These are phyloP conservation scores for Geotrichum klebahnii DNA, from an alignment of 1,139 yeast species.

Conservation along the genomic window DNA sequence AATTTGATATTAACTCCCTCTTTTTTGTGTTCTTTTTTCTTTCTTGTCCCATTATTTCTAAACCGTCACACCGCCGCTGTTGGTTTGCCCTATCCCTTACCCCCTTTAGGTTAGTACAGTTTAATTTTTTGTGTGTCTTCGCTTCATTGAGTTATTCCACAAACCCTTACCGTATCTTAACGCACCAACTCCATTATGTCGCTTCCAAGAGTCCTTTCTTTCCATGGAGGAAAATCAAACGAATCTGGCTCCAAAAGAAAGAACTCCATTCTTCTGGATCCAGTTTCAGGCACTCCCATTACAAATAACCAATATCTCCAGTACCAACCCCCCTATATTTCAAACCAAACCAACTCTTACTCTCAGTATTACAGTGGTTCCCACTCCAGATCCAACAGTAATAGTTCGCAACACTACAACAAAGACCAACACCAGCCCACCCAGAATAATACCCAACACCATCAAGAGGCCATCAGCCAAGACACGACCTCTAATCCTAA, in stretches of 20 bases:
- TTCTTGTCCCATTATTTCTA: too few relatives aligned
- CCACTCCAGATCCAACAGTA: too few relatives aligned
- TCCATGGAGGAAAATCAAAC: not conserved
- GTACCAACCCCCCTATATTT: not conserved
- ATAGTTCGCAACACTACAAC: too few relatives aligned
- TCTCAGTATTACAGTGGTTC: not conserved
- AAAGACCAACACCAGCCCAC: too few relatives aligned
- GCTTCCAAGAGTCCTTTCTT: not conserved
- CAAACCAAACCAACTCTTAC: not conserved
- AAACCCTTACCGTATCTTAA: not conserved
- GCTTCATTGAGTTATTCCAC: not conserved
- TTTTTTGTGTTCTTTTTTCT: too few relatives aligned
- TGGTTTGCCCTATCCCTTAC: too few relatives aligned
- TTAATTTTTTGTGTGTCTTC: not conserved
- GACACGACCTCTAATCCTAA: not conserved
- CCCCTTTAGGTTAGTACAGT: too few relatives aligned
- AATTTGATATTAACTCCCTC: too few relatives aligned
- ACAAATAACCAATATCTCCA: not conserved
- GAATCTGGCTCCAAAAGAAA: too few relatives aligned
- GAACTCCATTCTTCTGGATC: too few relatives aligned
- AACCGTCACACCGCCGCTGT: too few relatives aligned
- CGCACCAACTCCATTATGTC: not conserved
- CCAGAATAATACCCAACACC: too few relatives aligned
- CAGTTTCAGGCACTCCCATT: not conserved
- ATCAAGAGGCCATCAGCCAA: not conserved